A percentile compares a stretch with the other conserved stretches of the same genome.
Evolutionary conservation across 331 rosid genomes (phyloP).

Genomic region (Phaseolus coccineus): DNA sequence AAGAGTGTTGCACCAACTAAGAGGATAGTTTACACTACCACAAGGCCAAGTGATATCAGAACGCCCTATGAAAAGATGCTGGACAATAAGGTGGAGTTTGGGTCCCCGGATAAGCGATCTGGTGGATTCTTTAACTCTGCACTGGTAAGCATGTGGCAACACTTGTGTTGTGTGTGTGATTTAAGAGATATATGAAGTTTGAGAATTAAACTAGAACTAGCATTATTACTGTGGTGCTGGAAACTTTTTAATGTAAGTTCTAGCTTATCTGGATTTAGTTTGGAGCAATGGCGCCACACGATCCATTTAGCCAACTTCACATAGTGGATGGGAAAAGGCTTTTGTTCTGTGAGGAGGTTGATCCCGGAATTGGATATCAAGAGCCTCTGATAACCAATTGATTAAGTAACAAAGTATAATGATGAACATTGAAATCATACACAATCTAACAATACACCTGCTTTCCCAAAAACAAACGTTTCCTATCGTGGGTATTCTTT

Average conservation of each 20-base stretch:
- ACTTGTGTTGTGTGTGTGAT: conserved; percentile 3
- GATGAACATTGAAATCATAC: too few species aligned
- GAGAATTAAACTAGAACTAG: neutral
- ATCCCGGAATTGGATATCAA: conserved; percentile 9
- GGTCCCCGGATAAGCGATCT: conserved; percentile 92
- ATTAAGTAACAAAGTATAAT: too few species aligned
- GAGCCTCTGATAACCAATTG: neutral
- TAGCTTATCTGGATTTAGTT: neutral
- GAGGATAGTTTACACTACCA: conserved; percentile 86
- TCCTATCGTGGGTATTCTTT: too few species aligned
- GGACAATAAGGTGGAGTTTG: conserved; percentile 92
- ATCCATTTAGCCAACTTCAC: neutral
- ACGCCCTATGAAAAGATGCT: conserved; percentile 96
- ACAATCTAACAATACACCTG: too few species aligned
- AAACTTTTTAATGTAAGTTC: neutral
- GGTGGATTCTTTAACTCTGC: conserved; percentile 92
- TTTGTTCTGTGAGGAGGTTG: conserved; percentile 22
- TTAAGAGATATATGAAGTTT: neutral
- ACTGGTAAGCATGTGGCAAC: conserved; percentile 60
- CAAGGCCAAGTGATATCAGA: conserved; percentile 88
- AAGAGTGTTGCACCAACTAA: conserved; percentile 74
- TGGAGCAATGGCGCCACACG: neutral
- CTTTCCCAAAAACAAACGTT: too few species aligned
- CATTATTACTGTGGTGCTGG: conserved; percentile 15
- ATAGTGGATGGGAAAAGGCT: neutral